Conservation (phyloP, 2,329 filamentous ascomycete species). For the Chalara sp. region DNA sequence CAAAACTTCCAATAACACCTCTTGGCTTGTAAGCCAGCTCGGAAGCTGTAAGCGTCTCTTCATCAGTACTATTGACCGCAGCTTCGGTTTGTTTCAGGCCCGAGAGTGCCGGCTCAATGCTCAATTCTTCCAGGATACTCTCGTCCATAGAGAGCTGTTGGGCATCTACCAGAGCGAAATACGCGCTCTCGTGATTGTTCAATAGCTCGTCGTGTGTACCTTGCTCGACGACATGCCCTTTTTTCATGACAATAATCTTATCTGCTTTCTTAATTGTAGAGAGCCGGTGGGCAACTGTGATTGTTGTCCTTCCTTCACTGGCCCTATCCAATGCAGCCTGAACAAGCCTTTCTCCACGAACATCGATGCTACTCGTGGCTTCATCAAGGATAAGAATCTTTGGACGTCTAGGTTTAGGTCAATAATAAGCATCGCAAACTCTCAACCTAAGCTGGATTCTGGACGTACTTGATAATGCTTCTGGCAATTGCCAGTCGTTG, state of each 20-base stretch:
- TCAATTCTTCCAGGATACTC: background rate
- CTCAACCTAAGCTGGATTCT: constrained; percentile 1
- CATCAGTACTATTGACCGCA: background rate
- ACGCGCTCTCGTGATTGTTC: constrained; percentile 48
- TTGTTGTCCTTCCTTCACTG: constrained; percentile 77
- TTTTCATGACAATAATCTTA: constrained; percentile 86
- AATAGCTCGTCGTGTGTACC: constrained; percentile 76
- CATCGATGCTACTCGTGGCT: constrained; percentile 84
- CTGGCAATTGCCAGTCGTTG: constrained; percentile 67
- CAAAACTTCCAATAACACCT: background rate
- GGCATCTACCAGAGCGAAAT: constrained; percentile 58
- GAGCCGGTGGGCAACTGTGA: constrained; percentile 86
- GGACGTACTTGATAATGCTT: background rate
- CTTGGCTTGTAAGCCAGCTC: background rate
- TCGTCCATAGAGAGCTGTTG: constrained; percentile 38
- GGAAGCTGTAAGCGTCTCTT: background rate
- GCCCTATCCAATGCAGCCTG: constrained; percentile 84
- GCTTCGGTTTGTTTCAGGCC: background rate
- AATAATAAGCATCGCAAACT: constrained; percentile 28
- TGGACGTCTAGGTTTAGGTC: constrained; percentile 80
- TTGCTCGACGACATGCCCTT: constrained; percentile 78
- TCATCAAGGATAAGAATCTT: constrained; percentile 87
- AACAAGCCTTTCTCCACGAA: constrained; percentile 84
- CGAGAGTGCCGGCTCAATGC: too few relatives aligned
- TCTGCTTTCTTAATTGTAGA: constrained; percentile 88